phyloP scores from a whole-genome alignment of 148 eudicot species.

The Rhododendron ferrugineum region DNA sequence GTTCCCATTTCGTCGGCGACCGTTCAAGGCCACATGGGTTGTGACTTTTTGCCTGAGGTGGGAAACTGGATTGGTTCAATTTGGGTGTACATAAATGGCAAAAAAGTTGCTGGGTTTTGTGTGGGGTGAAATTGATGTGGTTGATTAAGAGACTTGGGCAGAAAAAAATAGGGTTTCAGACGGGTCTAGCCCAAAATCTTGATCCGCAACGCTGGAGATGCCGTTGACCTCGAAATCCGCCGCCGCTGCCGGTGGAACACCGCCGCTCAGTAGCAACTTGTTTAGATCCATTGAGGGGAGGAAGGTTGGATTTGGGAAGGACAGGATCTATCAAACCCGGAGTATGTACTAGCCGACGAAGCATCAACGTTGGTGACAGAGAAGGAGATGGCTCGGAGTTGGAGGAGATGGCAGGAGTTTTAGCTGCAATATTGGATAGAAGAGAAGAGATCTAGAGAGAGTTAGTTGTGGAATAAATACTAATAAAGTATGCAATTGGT shows the following conservation, averaged over 20 bases:
- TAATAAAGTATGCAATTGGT: no score
- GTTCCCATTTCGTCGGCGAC: no score
- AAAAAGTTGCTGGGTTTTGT: slow-evolving; percentile 17
- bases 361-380: no score
- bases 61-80: slow-evolving; percentile 27
- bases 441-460: no score
- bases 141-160: slow-evolving; percentile 39
- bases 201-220: slow-evolving; percentile 46
- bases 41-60: slow-evolving; percentile 55
- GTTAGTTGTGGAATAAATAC: no score
- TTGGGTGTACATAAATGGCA: slow-evolving; percentile 26
- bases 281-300: slow-evolving; percentile 43
- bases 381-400: no score
- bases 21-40: slow-evolving; percentile 35
- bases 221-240: slow-evolving; percentile 28
- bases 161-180: slow-evolving; percentile 40
- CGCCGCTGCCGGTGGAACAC: neutral
- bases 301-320: no score
- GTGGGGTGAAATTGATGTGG: slow-evolving; percentile 41
- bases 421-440: no score
- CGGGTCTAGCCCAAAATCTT: slow-evolving; percentile 32
- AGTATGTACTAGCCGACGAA: no score
- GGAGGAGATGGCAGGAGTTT: no score
- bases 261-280: slow-evolving; percentile 45
- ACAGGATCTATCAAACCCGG: no score